Base-by-base conservation (phyloP, 371 early-diverging fungal species). In the Lichtheimia hyalospora region DNA sequence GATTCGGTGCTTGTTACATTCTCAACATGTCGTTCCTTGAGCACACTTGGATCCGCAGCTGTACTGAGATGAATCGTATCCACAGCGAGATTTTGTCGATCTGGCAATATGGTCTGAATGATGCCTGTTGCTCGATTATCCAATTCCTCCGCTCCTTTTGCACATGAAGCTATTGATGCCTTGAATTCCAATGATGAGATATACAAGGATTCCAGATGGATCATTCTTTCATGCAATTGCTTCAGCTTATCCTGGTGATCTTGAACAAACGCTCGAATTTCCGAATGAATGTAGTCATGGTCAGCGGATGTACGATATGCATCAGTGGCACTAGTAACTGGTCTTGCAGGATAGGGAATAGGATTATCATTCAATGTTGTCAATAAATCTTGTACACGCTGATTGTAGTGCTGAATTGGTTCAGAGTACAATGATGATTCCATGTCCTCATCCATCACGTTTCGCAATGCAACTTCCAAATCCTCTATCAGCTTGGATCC, bases 291-390 rank as follows among this genome's bases (percentile, higher is more conserved):
- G 14, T 34, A 12, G 8, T 53, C 12, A 3, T 53, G 40, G 3
- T 40, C 53, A 2, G 53, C 28, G 3, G 53, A 53, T n/a, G 56
- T 6, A 24, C 41, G 56, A 16, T 41, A 42, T 3, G 27, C 46
- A 25, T 41, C 21, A 16, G 24, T 14, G 16, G 18, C 23, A 18
- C 21, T 16, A 0, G 46, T 46, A 8, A 10, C 18, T 14, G 56
- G 56, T 25, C 77, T 69, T 14, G 41, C 27, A 14, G 75, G 75
- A 42, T 71, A 75, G 6, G 70, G 68, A 1, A 74, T 57, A 5
- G 40, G 49, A 5, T 25, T n/a, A 1, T 40, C 50, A 20, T 23
- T 25, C 34, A 34, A 34, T 12, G 18, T 14, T 0, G 2, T 20
- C 74, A 68, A 68, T 14, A 67, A 15, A 1, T 63, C 46, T 25